phyloP scores from a whole-genome alignment of 148 eudicot genomes.

The Diospyros lotus region DNA sequence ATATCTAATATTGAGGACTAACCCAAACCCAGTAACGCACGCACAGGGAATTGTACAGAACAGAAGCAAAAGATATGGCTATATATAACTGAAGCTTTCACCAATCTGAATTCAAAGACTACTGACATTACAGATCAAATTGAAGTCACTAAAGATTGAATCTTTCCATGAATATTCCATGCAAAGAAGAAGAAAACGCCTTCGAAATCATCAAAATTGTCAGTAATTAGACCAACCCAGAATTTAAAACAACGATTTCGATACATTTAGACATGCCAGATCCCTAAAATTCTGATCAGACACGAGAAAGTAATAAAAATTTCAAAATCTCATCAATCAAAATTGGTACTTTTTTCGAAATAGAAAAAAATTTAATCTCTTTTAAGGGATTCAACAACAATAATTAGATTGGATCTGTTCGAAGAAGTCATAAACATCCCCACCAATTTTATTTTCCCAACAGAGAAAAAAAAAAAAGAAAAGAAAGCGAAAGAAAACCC shows the following conservation, averaged over 20 bases:
- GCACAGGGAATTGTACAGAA: not conserved
- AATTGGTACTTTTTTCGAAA: not conserved
- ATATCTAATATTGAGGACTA: not conserved
- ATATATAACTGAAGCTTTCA: conserved; percentile 7
- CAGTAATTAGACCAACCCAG: conserved; percentile 15
- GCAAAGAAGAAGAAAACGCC: conserved; percentile 16
- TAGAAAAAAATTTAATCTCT: not conserved
- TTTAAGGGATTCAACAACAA: conserved; percentile 2
- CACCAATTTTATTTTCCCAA: not conserved
- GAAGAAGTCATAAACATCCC: not conserved
- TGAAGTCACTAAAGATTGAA: conserved; percentile 2
- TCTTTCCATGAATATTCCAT: conserved; percentile 8
- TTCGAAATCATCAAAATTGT: conserved; percentile 10
- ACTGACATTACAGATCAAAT: conserved; percentile 15
- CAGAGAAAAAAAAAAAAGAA: not conserved
- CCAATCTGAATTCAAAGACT: conserved; percentile 26
- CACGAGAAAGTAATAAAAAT: conserved; percentile 4
- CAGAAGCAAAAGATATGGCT: conserved; percentile 1
- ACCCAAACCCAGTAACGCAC: not conserved
- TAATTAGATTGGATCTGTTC: conserved; percentile 28
- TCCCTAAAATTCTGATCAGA: conserved; percentile 36
- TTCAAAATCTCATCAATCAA: not conserved
- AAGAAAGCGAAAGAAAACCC: not conserved
- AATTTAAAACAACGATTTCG: conserved; percentile 20
- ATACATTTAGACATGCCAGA: conserved; percentile 16